These are phyloP conservation scores for Tricholomella constricta DNA, from an alignment of 768 basidiomycete genomes.

Conservation along the genomic window DNA sequence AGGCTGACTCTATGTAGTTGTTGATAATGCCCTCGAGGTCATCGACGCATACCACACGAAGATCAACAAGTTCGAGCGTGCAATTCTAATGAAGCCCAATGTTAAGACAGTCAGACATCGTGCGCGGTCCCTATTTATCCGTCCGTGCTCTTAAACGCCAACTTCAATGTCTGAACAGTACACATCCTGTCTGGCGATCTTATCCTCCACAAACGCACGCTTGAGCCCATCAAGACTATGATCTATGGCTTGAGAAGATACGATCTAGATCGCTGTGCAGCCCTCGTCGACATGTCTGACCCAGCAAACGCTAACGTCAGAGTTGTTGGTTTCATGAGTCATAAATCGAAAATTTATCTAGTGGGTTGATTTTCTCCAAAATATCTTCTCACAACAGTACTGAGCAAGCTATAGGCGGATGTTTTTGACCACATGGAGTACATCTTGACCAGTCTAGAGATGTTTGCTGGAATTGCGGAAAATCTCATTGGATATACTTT, in stretches of 20 bases:
- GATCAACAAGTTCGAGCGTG: slow-evolving; percentile 61
- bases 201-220: slow-evolving; percentile 70
- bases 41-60: slow-evolving; percentile 68
- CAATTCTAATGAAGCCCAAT: slow-evolving; percentile 59
- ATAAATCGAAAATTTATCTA: slow-evolving; percentile 68
- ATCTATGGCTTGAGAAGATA: slow-evolving; percentile 70
- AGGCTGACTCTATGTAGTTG: slow-evolving; percentile 40
- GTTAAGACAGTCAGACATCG: slow-evolving; percentile 61
- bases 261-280: slow-evolving; percentile 66
- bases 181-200: slow-evolving; percentile 79
- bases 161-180: slow-evolving; percentile 39
- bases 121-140: slow-evolving; percentile 32
- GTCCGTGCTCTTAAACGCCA: not conserved
- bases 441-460: slow-evolving; percentile 67
- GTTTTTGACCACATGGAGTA: slow-evolving; percentile 79
- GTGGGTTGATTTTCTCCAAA: slow-evolving; percentile 32
- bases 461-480: slow-evolving; percentile 70
- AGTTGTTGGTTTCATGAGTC: slow-evolving; percentile 64
- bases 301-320: slow-evolving; percentile 37
- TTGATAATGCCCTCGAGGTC: slow-evolving; percentile 68
- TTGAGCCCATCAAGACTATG: slow-evolving; percentile 70
- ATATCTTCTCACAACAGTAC: not conserved
- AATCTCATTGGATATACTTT: slow-evolving; percentile 76
- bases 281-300: slow-evolving; percentile 50
- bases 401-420: slow-evolving; percentile 53